Base-by-base conservation (phyloP, 805 yeast genomes). In the Vanderwaltozyma tropicalis region DNA sequence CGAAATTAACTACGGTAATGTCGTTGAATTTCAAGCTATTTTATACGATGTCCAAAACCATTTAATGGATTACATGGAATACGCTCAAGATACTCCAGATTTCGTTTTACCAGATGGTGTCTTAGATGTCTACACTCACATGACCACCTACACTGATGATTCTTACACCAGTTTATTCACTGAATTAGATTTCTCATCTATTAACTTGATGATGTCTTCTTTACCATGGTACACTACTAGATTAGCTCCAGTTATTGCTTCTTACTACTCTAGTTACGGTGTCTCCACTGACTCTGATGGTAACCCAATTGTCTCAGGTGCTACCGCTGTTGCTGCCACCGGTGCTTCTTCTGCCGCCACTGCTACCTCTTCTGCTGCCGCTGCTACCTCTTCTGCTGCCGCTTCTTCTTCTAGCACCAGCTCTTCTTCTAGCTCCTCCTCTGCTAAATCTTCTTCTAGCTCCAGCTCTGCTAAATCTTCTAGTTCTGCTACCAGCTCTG, bases 191-290 rank as follows among this genome's bases (percentile, higher is more conserved):
- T 47, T 53, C 41, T 37, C 38, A 39, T 49, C 51, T 27, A 60
- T 61, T 28, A 49, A 55, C 25, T 39, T 60, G 6, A 50, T 55
- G 38, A 51, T 61, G 37, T 46, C 59, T 13, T 57, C 51, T 21
- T 42, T 62, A 29, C 64, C 66, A 48, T 62, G 65, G 65, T 62
- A 55, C 45, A 43, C 55, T 18, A 39, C 53, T 21, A 55, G 61
- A 46, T 36, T 57, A 29, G 42, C 40, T 15, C 46, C 56, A 28
- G 46, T 37, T 21, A 41, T 50, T 22, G 33, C 43, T 8, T 39
- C 49, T 32, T 49, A 45, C 39, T 27, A 46, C 29, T 28, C 37
- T 29, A 40, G 43, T 29, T 41, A 43, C 34, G 33, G 42, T 39
- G 33, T 41, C 37, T 34, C 46, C 37, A 31, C 42, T 16, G 46